phyloP scores from a whole-genome alignment of 2,329 filamentous ascomycete genomes.

The Basipetospora chlamydospora region DNA sequence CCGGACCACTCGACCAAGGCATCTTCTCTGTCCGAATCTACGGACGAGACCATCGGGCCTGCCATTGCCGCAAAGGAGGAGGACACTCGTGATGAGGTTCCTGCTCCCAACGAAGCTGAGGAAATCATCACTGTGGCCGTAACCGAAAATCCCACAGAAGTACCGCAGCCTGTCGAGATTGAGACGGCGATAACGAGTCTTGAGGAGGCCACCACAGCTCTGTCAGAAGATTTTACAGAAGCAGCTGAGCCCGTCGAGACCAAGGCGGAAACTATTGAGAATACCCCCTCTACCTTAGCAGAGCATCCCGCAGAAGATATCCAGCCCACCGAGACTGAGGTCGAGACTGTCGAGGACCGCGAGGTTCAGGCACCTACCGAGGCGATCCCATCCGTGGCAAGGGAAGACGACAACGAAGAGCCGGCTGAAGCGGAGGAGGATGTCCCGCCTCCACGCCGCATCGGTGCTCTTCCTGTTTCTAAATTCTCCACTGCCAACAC shows the following conservation, averaged over 20 bases:
- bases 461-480: neutral
- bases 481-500: neutral
- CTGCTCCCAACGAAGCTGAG: too few relatives aligned
- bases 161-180: too few relatives aligned
- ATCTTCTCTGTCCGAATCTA: constrained; percentile 48
- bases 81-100: constrained; percentile 10
- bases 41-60: constrained; percentile 47
- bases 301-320: too few relatives aligned
- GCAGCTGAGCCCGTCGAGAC: neutral
- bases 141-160: too few relatives aligned
- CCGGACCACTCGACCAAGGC: constrained; percentile 46
- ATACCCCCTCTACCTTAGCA: too few relatives aligned
- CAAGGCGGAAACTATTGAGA: neutral
- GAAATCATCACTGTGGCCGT: too few relatives aligned
- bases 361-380: too few relatives aligned
- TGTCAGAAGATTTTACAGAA: neutral
- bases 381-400: too few relatives aligned
- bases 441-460: neutral
- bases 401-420: constrained; percentile 4
- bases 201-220: neutral
- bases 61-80: constrained; percentile 19
- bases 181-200: too few relatives aligned
- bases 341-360: neutral
- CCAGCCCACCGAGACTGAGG: too few relatives aligned
- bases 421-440: constrained; percentile 3